These are phyloP conservation scores for Pseudonitzschia delicatissima DNA, from an alignment of 108 stramenopile species.

Conservation along the genomic window DNA sequence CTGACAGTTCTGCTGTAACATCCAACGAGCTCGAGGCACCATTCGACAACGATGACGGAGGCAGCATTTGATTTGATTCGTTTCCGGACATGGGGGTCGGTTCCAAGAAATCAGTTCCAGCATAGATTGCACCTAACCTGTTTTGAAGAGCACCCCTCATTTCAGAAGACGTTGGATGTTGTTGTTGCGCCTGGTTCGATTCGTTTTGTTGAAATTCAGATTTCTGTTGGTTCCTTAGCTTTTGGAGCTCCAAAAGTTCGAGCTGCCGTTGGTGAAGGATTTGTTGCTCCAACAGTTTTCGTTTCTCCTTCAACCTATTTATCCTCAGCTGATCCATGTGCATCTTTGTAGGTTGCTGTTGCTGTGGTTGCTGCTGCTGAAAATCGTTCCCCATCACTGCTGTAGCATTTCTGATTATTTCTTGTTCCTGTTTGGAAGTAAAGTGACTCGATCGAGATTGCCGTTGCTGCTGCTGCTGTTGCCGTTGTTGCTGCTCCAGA, in stretches of 20 bases:
- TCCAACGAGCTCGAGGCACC: neutral
- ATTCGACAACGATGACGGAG: neutral
- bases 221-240: constrained; percentile 7
- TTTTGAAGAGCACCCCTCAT: constrained; percentile 6
- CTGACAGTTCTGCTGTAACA: neutral
- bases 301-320: constrained; percentile 10
- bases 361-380: constrained; percentile 17
- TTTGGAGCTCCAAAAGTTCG: neutral
- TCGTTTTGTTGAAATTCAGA: neutral
- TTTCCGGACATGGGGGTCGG: neutral
- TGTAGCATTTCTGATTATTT: constrained; percentile 21
- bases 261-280: constrained; percentile 4
- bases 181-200: neutral
- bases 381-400: constrained; percentile 7
- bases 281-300: constrained; percentile 28
- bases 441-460: neutral
- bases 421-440: constrained; percentile 12
- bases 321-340: constrained; percentile 26
- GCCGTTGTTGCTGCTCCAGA: neutral
- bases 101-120: neutral
- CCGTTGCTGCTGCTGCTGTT: neutral
- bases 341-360: constrained; percentile 21
- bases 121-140: constrained; percentile 6
- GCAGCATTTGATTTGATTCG: neutral
- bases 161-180: constrained; percentile 4